Conservation (phyloP, 2,329 filamentous ascomycete genomes). For the Colletotrichum falcatum region DNA sequence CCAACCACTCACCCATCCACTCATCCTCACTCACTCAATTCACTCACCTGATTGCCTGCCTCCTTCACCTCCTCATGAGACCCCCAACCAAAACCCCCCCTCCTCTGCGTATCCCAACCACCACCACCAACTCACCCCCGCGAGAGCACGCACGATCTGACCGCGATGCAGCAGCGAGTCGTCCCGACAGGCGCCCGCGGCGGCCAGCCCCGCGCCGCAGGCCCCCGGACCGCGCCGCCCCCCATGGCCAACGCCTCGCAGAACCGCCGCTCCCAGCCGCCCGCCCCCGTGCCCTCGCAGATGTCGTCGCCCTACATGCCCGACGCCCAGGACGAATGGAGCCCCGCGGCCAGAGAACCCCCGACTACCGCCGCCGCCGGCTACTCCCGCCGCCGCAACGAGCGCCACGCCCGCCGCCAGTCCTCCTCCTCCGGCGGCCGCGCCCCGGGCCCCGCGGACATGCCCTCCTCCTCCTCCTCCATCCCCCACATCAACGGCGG, state of each 20-base stretch:
- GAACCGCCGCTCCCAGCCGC: constrained; percentile 36
- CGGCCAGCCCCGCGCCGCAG: constrained; percentile 30
- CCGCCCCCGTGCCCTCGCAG: constrained; percentile 27
- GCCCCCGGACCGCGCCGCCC: constrained; percentile 34
- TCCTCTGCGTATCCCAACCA: not conserved
- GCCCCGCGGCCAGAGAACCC: constrained; percentile 15
- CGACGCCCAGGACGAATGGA: constrained; percentile 33
- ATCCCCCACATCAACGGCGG: constrained; percentile 33
- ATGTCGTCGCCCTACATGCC: constrained; percentile 34
- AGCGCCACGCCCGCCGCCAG: constrained; percentile 39
- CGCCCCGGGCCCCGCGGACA: constrained; percentile 1
- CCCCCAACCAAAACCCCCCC: constrained; percentile 4
- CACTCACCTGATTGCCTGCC: not conserved
- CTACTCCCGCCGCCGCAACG: constrained; percentile 38
- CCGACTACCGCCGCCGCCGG: not conserved
- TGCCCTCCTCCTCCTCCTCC: not conserved
- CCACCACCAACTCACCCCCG: not conserved
- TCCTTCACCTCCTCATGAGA: not conserved
- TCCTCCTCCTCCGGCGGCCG: constrained; percentile 33
- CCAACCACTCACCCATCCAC: not conserved
- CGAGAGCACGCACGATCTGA: constrained; percentile 17
- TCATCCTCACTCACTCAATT: no score
- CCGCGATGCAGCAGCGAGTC: constrained; percentile 35
- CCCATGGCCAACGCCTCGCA: constrained; percentile 35
- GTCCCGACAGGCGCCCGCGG: constrained; percentile 24